Conservation (phyloP, 225 moss, liverwort and hornwort genomes). For the Physcomitrellopsis africana region DNA sequence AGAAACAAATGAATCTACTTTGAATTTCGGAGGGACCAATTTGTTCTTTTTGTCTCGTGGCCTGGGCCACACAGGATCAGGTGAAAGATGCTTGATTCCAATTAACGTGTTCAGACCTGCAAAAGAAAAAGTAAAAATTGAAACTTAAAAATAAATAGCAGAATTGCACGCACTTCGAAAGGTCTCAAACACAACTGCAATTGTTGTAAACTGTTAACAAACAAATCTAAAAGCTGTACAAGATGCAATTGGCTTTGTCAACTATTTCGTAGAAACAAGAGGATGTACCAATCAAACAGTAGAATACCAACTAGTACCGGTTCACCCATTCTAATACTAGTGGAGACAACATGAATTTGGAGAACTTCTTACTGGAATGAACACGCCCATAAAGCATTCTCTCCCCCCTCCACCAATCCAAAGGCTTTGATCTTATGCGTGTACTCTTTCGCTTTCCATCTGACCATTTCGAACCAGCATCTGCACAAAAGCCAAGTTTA, state of each 20-base stretch:
- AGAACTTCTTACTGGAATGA: constrained; percentile 51
- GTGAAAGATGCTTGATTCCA: constrained; percentile 67
- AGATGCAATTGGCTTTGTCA: not conserved
- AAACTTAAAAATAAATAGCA: not conserved
- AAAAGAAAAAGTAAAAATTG: constrained; percentile 22
- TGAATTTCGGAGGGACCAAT: constrained; percentile 36
- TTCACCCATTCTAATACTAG: not conserved
- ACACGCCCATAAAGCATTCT: constrained; percentile 68
- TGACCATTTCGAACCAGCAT: constrained; percentile 67
- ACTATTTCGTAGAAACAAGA: not conserved
- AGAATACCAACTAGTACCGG: not conserved
- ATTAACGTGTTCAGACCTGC: constrained; percentile 67
- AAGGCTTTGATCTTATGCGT: constrained; percentile 62
- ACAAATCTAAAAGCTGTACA: not conserved
- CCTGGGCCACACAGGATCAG: constrained; percentile 68
- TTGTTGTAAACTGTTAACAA: not conserved
- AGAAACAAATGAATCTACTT: constrained; percentile 65
- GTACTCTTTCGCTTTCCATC: constrained; percentile 63
- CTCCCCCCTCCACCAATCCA: constrained; percentile 77
- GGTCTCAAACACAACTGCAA: not conserved
- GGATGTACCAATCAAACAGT: not conserved
- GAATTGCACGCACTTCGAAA: not conserved
- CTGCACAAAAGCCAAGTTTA: constrained; percentile 39
- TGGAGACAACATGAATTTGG: constrained; percentile 2
- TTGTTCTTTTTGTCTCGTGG: constrained; percentile 47